These are phyloP conservation scores for Jacaranda mimosifolia DNA, from an alignment of 257 asterid genomes.

Conservation along the genomic window DNA sequence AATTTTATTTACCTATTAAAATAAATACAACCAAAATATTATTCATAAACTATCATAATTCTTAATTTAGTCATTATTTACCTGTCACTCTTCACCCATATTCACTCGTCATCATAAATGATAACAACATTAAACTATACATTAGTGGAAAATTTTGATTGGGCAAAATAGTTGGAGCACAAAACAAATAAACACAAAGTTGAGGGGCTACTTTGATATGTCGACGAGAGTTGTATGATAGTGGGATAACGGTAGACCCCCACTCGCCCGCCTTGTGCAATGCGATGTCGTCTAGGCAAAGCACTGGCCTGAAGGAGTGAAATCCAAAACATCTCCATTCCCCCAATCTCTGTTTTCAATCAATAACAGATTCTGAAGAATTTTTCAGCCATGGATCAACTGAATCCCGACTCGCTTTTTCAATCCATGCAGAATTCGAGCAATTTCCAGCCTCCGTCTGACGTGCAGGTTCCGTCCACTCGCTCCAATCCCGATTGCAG, in stretches of 20 bases:
- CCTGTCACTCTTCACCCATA: too few relatives aligned
- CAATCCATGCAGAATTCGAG: constrained; percentile 59
- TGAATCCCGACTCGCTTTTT: constrained; percentile 53
- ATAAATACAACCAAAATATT: too few relatives aligned
- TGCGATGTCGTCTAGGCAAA: constrained; percentile 47
- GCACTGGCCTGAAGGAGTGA: constrained; percentile 37
- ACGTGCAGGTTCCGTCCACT: constrained; percentile 43
- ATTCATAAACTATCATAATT: too few relatives aligned
- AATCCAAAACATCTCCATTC: constrained; percentile 26
- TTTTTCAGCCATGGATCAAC: constrained; percentile 60
- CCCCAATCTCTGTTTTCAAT: constrained; percentile 27
- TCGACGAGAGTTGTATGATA: constrained; percentile 18
- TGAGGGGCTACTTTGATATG: constrained; percentile 19
- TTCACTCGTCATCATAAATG: too few relatives aligned
- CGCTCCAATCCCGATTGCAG: constrained; percentile 63
- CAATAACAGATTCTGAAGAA: constrained; percentile 7
- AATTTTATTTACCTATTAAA: too few relatives aligned
- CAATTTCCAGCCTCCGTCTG: constrained; percentile 60
- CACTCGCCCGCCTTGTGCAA: constrained; percentile 36
- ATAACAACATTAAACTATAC: too few relatives aligned
- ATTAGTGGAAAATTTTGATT: background rate
- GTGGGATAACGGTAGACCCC: constrained; percentile 39
- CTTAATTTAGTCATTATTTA: too few relatives aligned
- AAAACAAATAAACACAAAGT: constrained; percentile 16
- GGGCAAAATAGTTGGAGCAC: constrained; percentile 2